Evolutionary conservation across 2,329 filamentous ascomycete species (phyloP).

Genomic region (Xylariaceae sp.): DNA sequence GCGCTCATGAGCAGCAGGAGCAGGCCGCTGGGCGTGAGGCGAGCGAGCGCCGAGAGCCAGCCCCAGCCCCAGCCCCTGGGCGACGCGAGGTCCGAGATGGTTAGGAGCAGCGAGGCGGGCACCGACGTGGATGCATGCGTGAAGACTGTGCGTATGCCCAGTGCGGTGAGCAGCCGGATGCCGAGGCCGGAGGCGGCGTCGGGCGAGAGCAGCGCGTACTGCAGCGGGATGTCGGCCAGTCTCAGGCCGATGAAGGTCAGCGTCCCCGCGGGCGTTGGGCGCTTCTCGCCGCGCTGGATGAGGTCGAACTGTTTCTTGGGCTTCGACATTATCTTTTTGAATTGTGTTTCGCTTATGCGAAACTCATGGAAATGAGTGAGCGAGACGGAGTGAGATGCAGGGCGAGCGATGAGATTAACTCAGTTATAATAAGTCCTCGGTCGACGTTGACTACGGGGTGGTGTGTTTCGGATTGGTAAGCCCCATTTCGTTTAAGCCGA

Average conservation of each 20-base stretch:
- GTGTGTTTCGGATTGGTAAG: too few species aligned
- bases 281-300: constrained; percentile 47
- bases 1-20: constrained; percentile 60
- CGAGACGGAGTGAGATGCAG: background rate
- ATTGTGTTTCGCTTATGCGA: background rate
- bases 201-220: constrained; percentile 31
- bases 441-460: too few species aligned
- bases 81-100: background rate
- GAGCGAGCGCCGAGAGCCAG: constrained; percentile 42
- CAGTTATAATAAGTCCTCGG: too few species aligned
- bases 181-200: constrained; percentile 49
- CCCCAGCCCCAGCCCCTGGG: constrained; percentile 26
- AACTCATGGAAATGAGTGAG: background rate
- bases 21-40: constrained; percentile 53
- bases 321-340: constrained; percentile 1
- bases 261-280: constrained; percentile 43
- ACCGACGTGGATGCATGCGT: constrained; percentile 40
- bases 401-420: background rate
- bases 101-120: constrained; percentile 45
- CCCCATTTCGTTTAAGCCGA: background rate
- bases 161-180: constrained; percentile 50
- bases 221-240: constrained; percentile 39
- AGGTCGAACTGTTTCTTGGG: constrained; percentile 39
- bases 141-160: constrained; percentile 46
- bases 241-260: constrained; percentile 49